Evolutionary conservation across 495 filamentous ascomycete species (phyloP), one percentile per base, ranked within the genome.

Genomic region (Trichoderma gamsii): DNA sequence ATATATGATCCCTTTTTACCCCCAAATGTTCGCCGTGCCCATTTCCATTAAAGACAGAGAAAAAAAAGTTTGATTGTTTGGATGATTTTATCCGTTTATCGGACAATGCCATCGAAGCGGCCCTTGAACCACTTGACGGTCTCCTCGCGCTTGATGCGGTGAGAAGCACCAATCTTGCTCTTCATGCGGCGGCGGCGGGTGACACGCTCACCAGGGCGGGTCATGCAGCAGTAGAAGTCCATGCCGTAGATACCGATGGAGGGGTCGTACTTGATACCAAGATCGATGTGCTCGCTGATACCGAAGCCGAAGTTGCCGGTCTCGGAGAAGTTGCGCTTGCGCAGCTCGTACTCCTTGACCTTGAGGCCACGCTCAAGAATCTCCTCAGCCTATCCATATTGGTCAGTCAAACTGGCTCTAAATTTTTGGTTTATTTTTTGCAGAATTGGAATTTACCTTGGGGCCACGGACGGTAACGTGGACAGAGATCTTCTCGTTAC

Each of bases 211-310:
- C 96, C 96, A 70, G 94, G 96, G 74, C 96, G 92, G 85, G 92
- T 83, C 96, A 99, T 99, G 92, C 94, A 97, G 90, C 89, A 92
- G 90, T 97, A 99, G 88, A 99, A 99, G 86, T 99, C 96, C 96
- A 99, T 99, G 82, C 96, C 96, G 87, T 99, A 99, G 83, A 99
- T 98, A 87, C 94, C 94, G 75, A 98, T 98, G 68, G 87, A 91
- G 69, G 95, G 95, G 88, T 99, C 95, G 85, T 99, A 99, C 89
- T 99, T 99, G 90, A 99, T 98, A 76, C 96, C 96, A 77, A 99
- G 86, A 89, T 99, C 96, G 82, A 99, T 99, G 87, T 99, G 96
- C 83, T 99, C 96, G 85, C 85, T 90, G 86, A 99, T 99, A 84
- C 96, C 95, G 88, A 99, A 99, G 73, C 95, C 95, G 81, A 99